Conservation (phyloP, 768 basidiomycete genomes). For the Lentinula aciculospora region DNA sequence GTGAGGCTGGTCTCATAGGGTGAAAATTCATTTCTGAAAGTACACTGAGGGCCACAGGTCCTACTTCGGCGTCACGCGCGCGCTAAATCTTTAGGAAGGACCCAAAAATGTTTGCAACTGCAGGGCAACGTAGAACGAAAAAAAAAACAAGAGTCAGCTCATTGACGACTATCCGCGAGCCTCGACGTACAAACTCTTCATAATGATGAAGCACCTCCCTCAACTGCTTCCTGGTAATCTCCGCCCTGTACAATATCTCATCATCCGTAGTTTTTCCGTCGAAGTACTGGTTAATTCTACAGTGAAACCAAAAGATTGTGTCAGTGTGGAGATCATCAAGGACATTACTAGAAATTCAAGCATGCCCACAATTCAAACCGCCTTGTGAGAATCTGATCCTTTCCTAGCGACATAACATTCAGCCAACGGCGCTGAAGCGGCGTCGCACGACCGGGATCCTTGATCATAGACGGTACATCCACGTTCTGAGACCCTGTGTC, state of each 20-base stretch:
- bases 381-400: constrained; percentile 59
- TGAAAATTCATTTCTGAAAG: too few relatives aligned
- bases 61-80: too few relatives aligned
- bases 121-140: not conserved
- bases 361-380: constrained; percentile 74
- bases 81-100: constrained; percentile 18
- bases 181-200: constrained; percentile 64
- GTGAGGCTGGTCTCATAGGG: too few relatives aligned
- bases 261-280: constrained; percentile 90
- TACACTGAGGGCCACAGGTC: too few relatives aligned
- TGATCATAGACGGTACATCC: constrained; percentile 59
- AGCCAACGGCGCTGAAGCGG: constrained; percentile 79
- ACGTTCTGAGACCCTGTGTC: not conserved
- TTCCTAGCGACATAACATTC: constrained; percentile 84
- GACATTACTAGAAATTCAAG: not conserved
- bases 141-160: constrained; percentile 3
- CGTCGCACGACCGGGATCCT: constrained; percentile 78
- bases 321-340: not conserved
- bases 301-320: not conserved
- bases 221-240: constrained; percentile 79
- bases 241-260: constrained; percentile 87
- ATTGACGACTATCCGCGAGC: not conserved
- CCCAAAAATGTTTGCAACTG: constrained; percentile 43
- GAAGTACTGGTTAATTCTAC: constrained; percentile 83
- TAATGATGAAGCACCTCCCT: constrained; percentile 81